These are phyloP conservation scores for Neonectria neomacrospora DNA, from an alignment of 2,329 filamentous ascomycete species.

Conservation along the genomic window DNA sequence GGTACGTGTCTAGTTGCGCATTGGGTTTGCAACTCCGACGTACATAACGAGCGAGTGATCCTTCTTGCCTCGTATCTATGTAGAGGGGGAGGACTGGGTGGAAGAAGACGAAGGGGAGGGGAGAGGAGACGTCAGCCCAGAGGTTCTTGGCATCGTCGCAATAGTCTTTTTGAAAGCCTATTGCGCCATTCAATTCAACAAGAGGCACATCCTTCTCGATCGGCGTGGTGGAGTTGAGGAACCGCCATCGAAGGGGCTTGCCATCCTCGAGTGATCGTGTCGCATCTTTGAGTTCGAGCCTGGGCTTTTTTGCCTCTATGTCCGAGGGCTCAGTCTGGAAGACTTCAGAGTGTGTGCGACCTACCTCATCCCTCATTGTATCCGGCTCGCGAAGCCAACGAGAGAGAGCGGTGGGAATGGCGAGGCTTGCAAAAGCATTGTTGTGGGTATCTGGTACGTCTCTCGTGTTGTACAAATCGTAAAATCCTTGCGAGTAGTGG, in stretches of 20 bases:
- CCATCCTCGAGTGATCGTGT: constrained; percentile 49
- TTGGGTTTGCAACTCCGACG: constrained; percentile 93
- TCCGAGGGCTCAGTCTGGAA: constrained; percentile 67
- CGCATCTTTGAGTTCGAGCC: constrained; percentile 62
- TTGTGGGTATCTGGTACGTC: constrained; percentile 70
- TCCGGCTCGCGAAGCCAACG: constrained; percentile 82
- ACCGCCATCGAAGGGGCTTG: constrained; percentile 73
- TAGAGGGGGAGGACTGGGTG: constrained; percentile 89
- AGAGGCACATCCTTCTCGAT: constrained; percentile 68
- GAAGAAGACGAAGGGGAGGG: constrained; percentile 84
- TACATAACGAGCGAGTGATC: constrained; percentile 87
- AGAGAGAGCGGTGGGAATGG: constrained; percentile 78
- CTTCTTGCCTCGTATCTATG: constrained; percentile 90
- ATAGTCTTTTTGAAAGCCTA: constrained; percentile 79
- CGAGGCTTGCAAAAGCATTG: constrained; percentile 82
- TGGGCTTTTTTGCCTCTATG: constrained; percentile 55
- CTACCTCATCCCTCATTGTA: constrained; percentile 74
- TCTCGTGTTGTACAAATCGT: constrained; percentile 76
- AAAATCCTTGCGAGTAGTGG: constrained; percentile 79
- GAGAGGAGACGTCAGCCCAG: constrained; percentile 73
- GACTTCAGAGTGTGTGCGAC: constrained; percentile 73
- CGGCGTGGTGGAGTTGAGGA: constrained; percentile 62
- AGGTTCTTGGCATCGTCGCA: constrained; percentile 73
- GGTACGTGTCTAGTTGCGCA: constrained; percentile 85
- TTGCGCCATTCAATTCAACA: constrained; percentile 80